Evolutionary conservation across 768 basidiomycete genomes (phyloP).

Genomic region (Psilocybe cubensis): DNA sequence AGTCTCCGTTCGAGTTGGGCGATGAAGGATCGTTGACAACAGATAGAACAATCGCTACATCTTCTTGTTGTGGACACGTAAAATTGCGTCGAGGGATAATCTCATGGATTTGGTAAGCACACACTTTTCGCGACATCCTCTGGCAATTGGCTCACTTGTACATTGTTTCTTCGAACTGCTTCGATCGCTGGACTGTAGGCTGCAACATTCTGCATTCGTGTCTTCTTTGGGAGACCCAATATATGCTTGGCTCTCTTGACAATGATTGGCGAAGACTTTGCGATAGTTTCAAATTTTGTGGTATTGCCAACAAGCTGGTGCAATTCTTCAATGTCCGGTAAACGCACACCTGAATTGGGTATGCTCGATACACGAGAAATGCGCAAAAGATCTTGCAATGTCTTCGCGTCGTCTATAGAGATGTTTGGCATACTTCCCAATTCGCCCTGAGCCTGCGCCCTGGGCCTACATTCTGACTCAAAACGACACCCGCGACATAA

Average conservation of each 20-base stretch:
- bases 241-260: conserved; percentile 43
- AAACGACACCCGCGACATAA: conserved; percentile 48
- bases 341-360: conserved; percentile 6
- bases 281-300: conserved; percentile 31
- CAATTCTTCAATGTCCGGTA: conserved; percentile 54
- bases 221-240: conserved; percentile 36
- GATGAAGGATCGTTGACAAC: conserved; percentile 45
- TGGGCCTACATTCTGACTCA: conserved; percentile 37
- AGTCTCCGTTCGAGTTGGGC: conserved; percentile 30
- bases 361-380: conserved; percentile 23
- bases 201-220: conserved; percentile 8
- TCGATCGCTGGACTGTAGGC: conserved; percentile 41
- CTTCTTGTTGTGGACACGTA: conserved; percentile 47
- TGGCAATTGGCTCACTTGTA: conserved; percentile 32
- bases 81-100: conserved; percentile 46
- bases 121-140: not conserved
- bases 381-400: conserved; percentile 42
- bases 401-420: conserved; percentile 45
- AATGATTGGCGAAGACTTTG: conserved; percentile 35
- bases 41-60: conserved; percentile 47
- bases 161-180: conserved; percentile 35
- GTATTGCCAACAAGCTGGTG: conserved; percentile 36
- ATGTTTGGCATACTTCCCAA: conserved; percentile 53
- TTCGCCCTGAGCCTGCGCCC: conserved; percentile 36
- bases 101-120: conserved; percentile 24